Percentiles rank a stretch among this genome's conserved stretches.
phyloP scores from a whole-genome alignment of 495 filamentous ascomycete genomes.

The Daldinia loculata region DNA sequence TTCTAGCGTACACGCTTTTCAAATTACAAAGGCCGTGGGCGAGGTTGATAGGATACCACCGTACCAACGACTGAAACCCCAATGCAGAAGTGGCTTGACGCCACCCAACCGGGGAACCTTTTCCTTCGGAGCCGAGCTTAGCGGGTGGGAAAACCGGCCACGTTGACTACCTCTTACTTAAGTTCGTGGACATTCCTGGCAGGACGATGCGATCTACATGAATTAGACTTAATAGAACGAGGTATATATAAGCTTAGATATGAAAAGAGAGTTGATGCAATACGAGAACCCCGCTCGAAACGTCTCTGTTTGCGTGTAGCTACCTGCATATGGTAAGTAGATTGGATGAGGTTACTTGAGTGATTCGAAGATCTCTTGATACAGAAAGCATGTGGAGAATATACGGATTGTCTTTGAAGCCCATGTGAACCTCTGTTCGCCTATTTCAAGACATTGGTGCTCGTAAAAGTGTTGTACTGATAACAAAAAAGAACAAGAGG shows the following conservation, averaged over 20 bases:
- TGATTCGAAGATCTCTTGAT: background rate
- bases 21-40: background rate
- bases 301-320: slow-evolving; percentile 5
- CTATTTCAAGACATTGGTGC: background rate
- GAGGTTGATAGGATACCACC: slow-evolving; percentile 20
- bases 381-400: background rate
- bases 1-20: background rate
- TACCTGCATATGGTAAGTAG: slow-evolving; percentile 13
- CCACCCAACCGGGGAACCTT: slow-evolving; percentile 19
- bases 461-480: background rate
- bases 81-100: slow-evolving; percentile 26
- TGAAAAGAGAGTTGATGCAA: slow-evolving; percentile 7
- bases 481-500: background rate
- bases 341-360: slow-evolving; percentile 9
- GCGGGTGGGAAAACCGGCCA: slow-evolving; percentile 9
- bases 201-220: slow-evolving; percentile 15
- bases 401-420: background rate
- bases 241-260: background rate
- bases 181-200: background rate
- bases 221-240: slow-evolving; percentile 19
- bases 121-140: slow-evolving; percentile 29
- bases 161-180: background rate
- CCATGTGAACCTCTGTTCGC: background rate
- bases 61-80: slow-evolving; percentile 21
- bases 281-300: slow-evolving; percentile 14